Conservation (phyloP, 2,329 filamentous ascomycete genomes). For the Coleophoma crateriformis region DNA sequence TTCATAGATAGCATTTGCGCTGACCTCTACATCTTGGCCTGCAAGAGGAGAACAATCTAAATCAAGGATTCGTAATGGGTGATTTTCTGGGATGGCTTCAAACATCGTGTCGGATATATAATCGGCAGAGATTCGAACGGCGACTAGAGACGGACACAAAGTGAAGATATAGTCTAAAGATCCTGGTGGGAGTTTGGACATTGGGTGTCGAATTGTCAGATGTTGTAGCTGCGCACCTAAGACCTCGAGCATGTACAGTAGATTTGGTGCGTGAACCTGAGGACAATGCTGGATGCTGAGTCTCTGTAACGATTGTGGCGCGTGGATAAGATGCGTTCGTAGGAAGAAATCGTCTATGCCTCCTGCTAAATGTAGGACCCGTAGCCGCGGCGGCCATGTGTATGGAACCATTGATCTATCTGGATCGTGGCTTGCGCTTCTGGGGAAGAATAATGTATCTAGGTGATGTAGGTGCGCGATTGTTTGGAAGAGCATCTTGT, state of each 20-base stretch:
- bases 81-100: slow-evolving; percentile 5
- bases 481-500: slow-evolving; percentile 24
- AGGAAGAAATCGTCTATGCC: slow-evolving; percentile 24
- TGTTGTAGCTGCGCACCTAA: slow-evolving; percentile 21
- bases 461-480: slow-evolving; percentile 20
- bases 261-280: slow-evolving; percentile 13
- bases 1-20: slow-evolving; percentile 17
- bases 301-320: slow-evolving; percentile 14
- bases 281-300: slow-evolving; percentile 27
- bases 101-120: slow-evolving; percentile 23
- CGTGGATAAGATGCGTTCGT: slow-evolving; percentile 12
- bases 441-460: slow-evolving; percentile 25
- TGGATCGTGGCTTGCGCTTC: slow-evolving; percentile 18
- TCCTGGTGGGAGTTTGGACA: slow-evolving; percentile 18
- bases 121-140: slow-evolving; percentile 25
- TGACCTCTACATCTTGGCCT: slow-evolving; percentile 17
- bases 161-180: slow-evolving; percentile 17
- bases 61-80: slow-evolving; percentile 24
- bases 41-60: slow-evolving; percentile 24
- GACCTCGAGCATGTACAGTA: slow-evolving; percentile 13
- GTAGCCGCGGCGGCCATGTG: slow-evolving; percentile 24
- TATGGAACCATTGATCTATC: slow-evolving; percentile 10
- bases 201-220: slow-evolving; percentile 26
- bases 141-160: slow-evolving; percentile 18
- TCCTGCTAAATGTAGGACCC: slow-evolving; percentile 25